Base-by-base conservation (phyloP, 257 asterid species). In the Anisodus tanguticus region DNA sequence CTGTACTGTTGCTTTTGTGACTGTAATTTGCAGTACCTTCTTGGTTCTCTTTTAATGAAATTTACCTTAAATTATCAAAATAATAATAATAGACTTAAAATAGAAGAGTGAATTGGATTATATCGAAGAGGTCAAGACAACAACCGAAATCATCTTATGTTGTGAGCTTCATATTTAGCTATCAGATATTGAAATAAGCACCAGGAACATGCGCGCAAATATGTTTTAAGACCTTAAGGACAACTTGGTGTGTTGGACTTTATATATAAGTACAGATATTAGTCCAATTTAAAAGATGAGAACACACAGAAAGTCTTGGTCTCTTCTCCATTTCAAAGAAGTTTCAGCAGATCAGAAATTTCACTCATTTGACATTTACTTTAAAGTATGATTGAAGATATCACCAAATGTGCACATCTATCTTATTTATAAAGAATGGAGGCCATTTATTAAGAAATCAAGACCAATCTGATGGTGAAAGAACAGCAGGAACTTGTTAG, bases 271-370 rank as follows among this genome's bases (percentile, higher is more conserved):
- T 31, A 67, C 10, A 67, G 49, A 67, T 37, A 67, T 37, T 35
- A 67, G 74, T 35, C 74, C 47, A 31, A 67, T 47, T 67, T 31
- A 12, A 67, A 16, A 35, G 71, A 31, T 35, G 6, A 31, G 74
- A 35, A 67, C 74, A 6, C 49, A 35, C 3, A 67, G 19, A 67
- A 67, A 12, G 74, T 35, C 49, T 5, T 67, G 49, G 17, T 15
- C 74, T 12, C 49, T 35, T 35, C 74, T 67, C 49, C 47, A 67
- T 67, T 35, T 67, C 74, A 67, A 13, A 67, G 74, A 35, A 67
- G 10, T 35, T 67, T 67, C 74, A 67, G 74, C 74, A 67, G 74
- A 67, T 67, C 74, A 67, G 74, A 67, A 35, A 35, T 67, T 67
- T 67, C 43, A 66, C 19, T 9, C 0, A 11, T 66, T 66, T 66